A percentile compares a stretch with the other conserved stretches of the same genome.
Evolutionary conservation across 2,329 filamentous ascomycete genomes (phyloP).

Genomic region (Sporothrix dimorphospora): DNA sequence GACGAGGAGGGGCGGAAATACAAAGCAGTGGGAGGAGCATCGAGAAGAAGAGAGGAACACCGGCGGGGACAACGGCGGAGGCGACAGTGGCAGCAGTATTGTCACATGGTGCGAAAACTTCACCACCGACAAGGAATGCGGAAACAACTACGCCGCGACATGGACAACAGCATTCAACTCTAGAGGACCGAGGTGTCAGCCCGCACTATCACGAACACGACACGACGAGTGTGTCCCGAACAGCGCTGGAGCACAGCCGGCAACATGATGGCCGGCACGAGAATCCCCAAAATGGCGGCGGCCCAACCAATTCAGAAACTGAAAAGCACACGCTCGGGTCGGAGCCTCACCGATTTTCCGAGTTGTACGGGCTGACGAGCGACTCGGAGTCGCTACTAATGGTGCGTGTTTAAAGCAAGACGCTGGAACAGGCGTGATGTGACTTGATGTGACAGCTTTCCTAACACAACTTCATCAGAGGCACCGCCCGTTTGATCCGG

Average conservation of each 20-base stretch:
- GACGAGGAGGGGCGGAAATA: too few species aligned
- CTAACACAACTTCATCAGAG: constrained; percentile 17
- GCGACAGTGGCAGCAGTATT: background rate
- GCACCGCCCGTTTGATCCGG: constrained; percentile 26
- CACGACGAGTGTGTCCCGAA: too few species aligned
- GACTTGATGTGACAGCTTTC: background rate
- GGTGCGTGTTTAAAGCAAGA: background rate
- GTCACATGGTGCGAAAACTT: background rate
- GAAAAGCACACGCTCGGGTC: constrained; percentile 39
- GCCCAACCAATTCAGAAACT: too few species aligned
- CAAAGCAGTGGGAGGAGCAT: too few species aligned
- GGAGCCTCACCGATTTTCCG: constrained; percentile 38
- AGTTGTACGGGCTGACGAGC: constrained; percentile 42
- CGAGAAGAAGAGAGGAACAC: too few species aligned
- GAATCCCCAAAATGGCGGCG: too few species aligned
- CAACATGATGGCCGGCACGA: too few species aligned
- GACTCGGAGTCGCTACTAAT: constrained; percentile 44
- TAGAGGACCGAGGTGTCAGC: too few species aligned
- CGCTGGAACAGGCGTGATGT: too few species aligned
- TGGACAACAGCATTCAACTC: too few species aligned
- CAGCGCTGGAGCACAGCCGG: too few species aligned
- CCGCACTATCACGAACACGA: too few species aligned
- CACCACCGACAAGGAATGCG: background rate
- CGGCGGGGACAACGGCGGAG: constrained; percentile 10
- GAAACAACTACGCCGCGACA: background rate